Evolutionary conservation across 768 basidiomycete genomes (phyloP).

Genomic region (Trametes cinnabarina): DNA sequence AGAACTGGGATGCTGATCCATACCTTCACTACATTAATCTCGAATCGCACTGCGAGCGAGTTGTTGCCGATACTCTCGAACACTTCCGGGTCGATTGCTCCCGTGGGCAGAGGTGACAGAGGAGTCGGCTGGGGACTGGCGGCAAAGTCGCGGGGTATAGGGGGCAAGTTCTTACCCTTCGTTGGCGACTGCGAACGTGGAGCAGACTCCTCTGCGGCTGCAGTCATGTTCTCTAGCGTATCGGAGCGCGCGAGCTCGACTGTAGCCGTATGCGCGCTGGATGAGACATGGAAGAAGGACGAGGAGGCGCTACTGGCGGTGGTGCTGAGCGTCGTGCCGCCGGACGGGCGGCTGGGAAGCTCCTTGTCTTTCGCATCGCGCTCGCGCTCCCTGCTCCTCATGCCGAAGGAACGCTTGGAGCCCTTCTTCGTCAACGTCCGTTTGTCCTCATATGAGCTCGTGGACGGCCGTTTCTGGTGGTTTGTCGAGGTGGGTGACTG

Average conservation of each 20-base stretch:
- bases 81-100: constrained; percentile 62
- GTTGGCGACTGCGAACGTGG: constrained; percentile 49
- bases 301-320: constrained; percentile 76
- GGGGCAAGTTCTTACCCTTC: constrained; percentile 68
- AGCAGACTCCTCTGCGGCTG: constrained; percentile 21
- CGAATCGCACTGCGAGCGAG: constrained; percentile 87
- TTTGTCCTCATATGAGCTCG: constrained; percentile 51
- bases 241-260: constrained; percentile 35
- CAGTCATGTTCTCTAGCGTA: constrained; percentile 19
- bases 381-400: constrained; percentile 52
- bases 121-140: constrained; percentile 29
- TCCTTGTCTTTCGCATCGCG: constrained; percentile 51
- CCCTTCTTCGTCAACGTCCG: constrained; percentile 68
- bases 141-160: constrained; percentile 73
- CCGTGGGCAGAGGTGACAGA: constrained; percentile 58
- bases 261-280: constrained; percentile 45
- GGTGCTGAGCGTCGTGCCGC: constrained; percentile 51
- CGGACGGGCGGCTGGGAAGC: constrained; percentile 42
- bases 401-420: constrained; percentile 75
- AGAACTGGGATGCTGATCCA: constrained; percentile 7
- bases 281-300: constrained; percentile 81
- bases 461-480: constrained; percentile 46
- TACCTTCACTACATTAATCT: constrained; percentile 97
- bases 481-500: constrained; percentile 36
- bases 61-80: constrained; percentile 76